Base-by-base conservation (phyloP, 2,329 filamentous ascomycete genomes). In the Paracoccidioides brasiliensis region DNA sequence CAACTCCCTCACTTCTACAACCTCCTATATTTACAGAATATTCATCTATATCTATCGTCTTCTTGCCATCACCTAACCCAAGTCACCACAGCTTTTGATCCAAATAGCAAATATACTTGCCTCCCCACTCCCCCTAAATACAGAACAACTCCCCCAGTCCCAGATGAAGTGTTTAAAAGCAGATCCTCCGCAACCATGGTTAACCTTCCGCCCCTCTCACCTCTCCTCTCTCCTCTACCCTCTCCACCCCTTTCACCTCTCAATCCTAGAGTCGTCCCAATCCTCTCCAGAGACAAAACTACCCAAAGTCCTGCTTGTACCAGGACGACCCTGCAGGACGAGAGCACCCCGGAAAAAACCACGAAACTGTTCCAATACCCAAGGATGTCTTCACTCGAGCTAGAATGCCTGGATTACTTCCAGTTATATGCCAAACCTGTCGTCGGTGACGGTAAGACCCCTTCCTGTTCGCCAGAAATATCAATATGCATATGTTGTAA, bases 401-500 rank as follows among this genome's bases (percentile, higher is more conserved):
- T 80, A 59, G 35, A 38, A 33, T 70, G 69, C 60, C 75, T 86
- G 58, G 72, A 74, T 53, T 72, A 73, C 57, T 70, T 78, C 62
- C 79, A 79, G 61, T 73, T 85, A 55, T 83, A 83, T 70, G 77
- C 78, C 56, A 70, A 77, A 55, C 71, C 79, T 42, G 84, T 80
- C 51, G 72, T 73, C 59, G 83, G 81, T 57, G 82, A 85, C 70
- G 82, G 83, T 82, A 76, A 75, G 77, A 61, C 58, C 61, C 61
- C 55, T 53, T 60, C 62, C 56, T 61, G 53, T 55, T 57, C 50
- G 52, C 4, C 51, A 42, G 50, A 7, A 54, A 22, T 54, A 49
- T 56, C 56, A 53, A 38, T 53, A 62, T 22, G 4, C 15, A 6
- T 22, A 22, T 2, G 22, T 22, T 22, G 22, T 22, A 2, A 22